Conservation (phyloP, 805 yeast species). For the Debaryomyces prosopidis region DNA sequence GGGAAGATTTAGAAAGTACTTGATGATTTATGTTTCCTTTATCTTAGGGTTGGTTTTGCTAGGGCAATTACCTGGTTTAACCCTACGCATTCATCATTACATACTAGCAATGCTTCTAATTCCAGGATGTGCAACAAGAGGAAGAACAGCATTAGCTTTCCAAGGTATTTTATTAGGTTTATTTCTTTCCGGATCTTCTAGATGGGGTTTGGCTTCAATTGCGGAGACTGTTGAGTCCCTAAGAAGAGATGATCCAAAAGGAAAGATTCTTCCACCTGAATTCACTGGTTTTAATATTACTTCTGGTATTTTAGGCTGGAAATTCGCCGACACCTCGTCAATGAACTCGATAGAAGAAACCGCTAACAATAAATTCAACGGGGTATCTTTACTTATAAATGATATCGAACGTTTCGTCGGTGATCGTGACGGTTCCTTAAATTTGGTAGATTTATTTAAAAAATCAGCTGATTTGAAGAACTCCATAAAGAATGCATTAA, state of each 20-base stretch:
- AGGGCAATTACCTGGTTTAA: slow-evolving; percentile 60
- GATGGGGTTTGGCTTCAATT: slow-evolving; percentile 94
- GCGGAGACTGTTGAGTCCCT: slow-evolving; percentile 72
- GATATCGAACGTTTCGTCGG: slow-evolving; percentile 80
- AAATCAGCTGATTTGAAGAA: slow-evolving; percentile 22
- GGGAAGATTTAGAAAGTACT: slow-evolving; percentile 62
- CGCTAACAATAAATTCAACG: slow-evolving; percentile 35
- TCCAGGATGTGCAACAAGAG: slow-evolving; percentile 82
- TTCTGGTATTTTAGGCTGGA: slow-evolving; percentile 42
- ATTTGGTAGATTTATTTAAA: slow-evolving; percentile 23
- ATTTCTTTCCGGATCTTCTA: slow-evolving; percentile 76
- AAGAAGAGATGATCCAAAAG: slow-evolving; percentile 73
- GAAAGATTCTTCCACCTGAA: slow-evolving; percentile 51
- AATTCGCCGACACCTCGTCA: slow-evolving; percentile 6
- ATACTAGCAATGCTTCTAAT: slow-evolving; percentile 73
- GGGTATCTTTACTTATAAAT: slow-evolving; percentile 68
- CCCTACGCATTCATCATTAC: slow-evolving; percentile 76
- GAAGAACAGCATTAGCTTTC: slow-evolving; percentile 66
- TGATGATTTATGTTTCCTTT: slow-evolving; percentile 52
- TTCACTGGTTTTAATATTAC: slow-evolving; percentile 33
- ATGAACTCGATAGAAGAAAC: slow-evolving; percentile 12
- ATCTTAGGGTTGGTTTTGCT: slow-evolving; percentile 45
- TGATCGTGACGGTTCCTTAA: slow-evolving; percentile 35
- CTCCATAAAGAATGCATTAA: slow-evolving; percentile 31
- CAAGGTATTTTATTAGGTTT: slow-evolving; percentile 87